Conservation (phyloP, 2,329 filamentous ascomycete species). For the Trichoderma sp. region DNA sequence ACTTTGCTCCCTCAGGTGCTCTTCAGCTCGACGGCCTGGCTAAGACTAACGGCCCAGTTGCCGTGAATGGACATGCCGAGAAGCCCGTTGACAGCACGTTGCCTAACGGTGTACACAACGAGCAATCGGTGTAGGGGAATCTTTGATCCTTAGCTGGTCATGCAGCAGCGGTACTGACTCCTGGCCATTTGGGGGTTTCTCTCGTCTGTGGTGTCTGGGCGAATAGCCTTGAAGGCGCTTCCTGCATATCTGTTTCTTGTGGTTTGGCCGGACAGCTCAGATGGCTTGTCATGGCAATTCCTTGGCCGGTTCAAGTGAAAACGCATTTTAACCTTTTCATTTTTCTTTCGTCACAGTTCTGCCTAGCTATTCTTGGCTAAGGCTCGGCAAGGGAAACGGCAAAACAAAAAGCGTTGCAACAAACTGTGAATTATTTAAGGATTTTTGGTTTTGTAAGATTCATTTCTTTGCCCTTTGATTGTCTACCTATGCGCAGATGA, state of each 20-base stretch:
- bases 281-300: constrained; percentile 2
- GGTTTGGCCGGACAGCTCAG: neutral
- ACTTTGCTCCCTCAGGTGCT: constrained; percentile 41
- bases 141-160: neutral
- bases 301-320: constrained; percentile 1
- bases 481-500: constrained; percentile 18
- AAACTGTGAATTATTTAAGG: constrained; percentile 18
- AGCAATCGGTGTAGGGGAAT: neutral
- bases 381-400: constrained; percentile 17
- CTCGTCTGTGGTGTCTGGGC: neutral
- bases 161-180: neutral
- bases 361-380: constrained; percentile 21
- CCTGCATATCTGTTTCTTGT: constrained; percentile 8
- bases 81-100: neutral
- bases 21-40: constrained; percentile 8
- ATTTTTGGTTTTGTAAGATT: constrained; percentile 21
- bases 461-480: constrained; percentile 14
- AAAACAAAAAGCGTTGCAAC: constrained; percentile 21
- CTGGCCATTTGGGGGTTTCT: neutral
- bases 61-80: constrained; percentile 22
- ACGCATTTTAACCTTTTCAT: constrained; percentile 4
- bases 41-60: neutral
- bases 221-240: neutral
- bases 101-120: constrained; percentile 20
- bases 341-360: constrained; percentile 16